Conservation (phyloP, 495 filamentous ascomycete species). For the Talaromyces stipitatus region DNA sequence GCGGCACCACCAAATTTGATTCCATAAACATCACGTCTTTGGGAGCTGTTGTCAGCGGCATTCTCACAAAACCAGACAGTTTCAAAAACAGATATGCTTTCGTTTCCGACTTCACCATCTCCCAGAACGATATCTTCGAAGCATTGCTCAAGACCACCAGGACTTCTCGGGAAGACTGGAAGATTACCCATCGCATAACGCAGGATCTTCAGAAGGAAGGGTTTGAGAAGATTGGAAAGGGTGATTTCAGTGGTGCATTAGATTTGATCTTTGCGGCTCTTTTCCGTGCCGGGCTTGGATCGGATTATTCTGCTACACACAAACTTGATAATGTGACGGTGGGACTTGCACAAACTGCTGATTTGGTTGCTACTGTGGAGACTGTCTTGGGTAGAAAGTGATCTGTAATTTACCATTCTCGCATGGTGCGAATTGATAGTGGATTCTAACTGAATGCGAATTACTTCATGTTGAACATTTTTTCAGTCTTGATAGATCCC, state of each 20-base stretch:
- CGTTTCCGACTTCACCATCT: slow-evolving; percentile 1
- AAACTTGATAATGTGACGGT: neutral
- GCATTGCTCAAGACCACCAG: neutral
- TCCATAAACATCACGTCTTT: neutral
- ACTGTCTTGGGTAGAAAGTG: neutral
- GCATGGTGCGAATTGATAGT: no score
- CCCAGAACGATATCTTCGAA: slow-evolving; percentile 3
- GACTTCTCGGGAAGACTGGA: neutral
- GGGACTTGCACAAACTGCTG: neutral
- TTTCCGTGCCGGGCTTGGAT: neutral
- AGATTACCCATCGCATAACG: neutral
- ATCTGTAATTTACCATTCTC: neutral
- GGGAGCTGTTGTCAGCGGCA: neutral
- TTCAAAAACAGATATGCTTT: neutral
- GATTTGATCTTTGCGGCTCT: slow-evolving; percentile 1
- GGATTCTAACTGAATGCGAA: no score
- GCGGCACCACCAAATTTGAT: neutral
- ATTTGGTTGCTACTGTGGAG: neutral
- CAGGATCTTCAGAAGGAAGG: neutral
- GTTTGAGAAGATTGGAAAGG: neutral
- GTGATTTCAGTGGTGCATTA: neutral
- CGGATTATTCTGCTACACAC: slow-evolving; percentile 1
- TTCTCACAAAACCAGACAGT: neutral
- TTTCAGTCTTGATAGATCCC: no score
- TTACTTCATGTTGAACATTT: no score